Evolutionary conservation across 768 basidiomycete genomes (phyloP).

Genomic region (Leccinum broughii): DNA sequence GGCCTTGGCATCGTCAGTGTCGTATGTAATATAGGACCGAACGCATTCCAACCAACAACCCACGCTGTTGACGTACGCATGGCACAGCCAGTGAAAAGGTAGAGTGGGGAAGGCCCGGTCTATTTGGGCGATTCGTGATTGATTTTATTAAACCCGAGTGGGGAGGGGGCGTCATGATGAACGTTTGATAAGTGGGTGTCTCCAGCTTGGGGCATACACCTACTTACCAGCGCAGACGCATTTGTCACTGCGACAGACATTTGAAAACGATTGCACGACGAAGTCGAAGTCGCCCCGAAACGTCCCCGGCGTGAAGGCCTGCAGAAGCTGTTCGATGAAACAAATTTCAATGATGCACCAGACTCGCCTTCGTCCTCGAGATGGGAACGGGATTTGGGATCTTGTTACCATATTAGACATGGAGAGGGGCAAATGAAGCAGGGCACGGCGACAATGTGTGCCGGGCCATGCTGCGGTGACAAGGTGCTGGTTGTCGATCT

Average conservation of each 20-base stretch:
- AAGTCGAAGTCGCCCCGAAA: conserved; percentile 9
- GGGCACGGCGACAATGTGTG: conserved; percentile 13
- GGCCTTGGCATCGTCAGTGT: too few species aligned
- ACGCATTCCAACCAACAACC: not conserved
- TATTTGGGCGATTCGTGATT: conserved; percentile 10
- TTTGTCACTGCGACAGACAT: conserved; percentile 16
- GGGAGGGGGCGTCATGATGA: not conserved
- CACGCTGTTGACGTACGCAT: conserved; percentile 9
- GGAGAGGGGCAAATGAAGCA: conserved; percentile 18
- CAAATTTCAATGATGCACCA: conserved; percentile 17
- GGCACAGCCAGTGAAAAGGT: conserved; percentile 3
- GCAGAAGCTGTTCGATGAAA: conserved; percentile 6
- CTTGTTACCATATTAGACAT: conserved; percentile 8
- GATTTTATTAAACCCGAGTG: conserved; percentile 15
- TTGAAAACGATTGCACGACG: conserved; percentile 1
- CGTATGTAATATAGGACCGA: not conserved
- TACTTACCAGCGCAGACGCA: conserved; percentile 5
- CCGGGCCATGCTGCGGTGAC: conserved; percentile 3
- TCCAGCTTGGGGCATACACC: conserved; percentile 1
- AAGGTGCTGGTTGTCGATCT: conserved; percentile 9
- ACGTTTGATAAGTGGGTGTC: conserved; percentile 5
- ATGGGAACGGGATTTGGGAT: conserved; percentile 6
- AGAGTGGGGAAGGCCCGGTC: conserved; percentile 3
- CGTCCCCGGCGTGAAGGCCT: conserved; percentile 4
- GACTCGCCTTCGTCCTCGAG: conserved; percentile 9